Evolutionary conservation across 2,329 filamentous ascomycete genomes (phyloP), one percentile per base, ranked within the genome.

Genomic region (Cadophora malorum): DNA sequence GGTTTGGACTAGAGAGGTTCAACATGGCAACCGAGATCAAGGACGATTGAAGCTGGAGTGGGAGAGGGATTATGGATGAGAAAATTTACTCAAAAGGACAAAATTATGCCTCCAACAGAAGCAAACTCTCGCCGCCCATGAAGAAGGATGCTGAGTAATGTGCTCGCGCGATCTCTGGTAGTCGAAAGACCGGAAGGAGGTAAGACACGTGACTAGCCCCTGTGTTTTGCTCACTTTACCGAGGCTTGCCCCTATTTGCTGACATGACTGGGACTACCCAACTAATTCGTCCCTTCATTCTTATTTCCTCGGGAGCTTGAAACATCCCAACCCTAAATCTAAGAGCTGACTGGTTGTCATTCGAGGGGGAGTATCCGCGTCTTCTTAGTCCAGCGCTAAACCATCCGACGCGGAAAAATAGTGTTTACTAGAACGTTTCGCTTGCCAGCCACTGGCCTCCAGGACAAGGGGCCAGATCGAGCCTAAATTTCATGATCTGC

Each of bases 391-490:
- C 21, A 33, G 25, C 59, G 25, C 59, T 35, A 33, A 33, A 12
- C n/a, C 16, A 31, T 8, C 28, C 10, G 38, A 21, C 23, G 5
- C 19, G 23, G 28, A 31, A 35, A 45, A 49, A 31, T 62, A 50
- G 38, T 50, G 23, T 62, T 49, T 33, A 50, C 59, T 50, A 49
- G 59, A 33, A 33, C 28, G 25, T 62, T 62, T 62, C 59, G 41
- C 25, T 62, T 33, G 12, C 28, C 41, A 62, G 41, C 41, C 59
- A 62, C 23, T 23, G 16, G 33, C 12, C 4, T 1, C 23, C 23
- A 14, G 28, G 28, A 60, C 33, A n/a, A 60, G 25, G 45, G 38
- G 7, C 41, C 19, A 31, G 38, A 49, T 12, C 25, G 1, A 31
- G 38, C 19, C 41, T 23, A 49, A 5, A 31, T 1, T 19, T 49